Conservation (phyloP, 257 asterid genomes). For the Ocimum tenuiflorum region DNA sequence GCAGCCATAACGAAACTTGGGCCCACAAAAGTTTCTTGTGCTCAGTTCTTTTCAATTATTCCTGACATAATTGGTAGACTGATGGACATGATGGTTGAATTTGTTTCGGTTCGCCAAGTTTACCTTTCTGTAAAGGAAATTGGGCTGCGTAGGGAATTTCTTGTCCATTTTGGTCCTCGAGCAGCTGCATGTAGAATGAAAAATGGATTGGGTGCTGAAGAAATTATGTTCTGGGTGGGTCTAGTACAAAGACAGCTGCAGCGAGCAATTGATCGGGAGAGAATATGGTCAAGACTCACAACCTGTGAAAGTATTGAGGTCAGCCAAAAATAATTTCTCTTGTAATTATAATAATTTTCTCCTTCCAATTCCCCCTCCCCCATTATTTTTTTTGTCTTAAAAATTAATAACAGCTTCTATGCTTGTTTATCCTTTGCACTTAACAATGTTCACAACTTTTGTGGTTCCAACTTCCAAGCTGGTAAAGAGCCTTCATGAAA, state of each 20-base stretch:
- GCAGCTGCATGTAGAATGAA: constrained; percentile 60
- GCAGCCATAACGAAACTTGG: constrained; percentile 92
- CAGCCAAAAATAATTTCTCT: constrained; percentile 16
- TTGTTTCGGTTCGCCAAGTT: constrained; percentile 62
- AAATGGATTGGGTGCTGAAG: constrained; percentile 63
- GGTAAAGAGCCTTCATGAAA: background rate
- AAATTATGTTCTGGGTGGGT: constrained; percentile 82
- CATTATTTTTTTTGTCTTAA: background rate
- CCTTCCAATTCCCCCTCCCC: background rate
- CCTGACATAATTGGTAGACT: constrained; percentile 76
- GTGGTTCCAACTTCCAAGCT: background rate
- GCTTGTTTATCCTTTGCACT: constrained; percentile 1
- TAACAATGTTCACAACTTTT: background rate
- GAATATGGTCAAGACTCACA: constrained; percentile 97
- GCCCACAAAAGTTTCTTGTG: constrained; percentile 77
- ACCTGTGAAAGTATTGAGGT: constrained; percentile 97
- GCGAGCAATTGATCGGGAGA: constrained; percentile 87
- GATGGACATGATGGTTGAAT: constrained; percentile 89
- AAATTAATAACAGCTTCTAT: background rate
- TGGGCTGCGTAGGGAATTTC: constrained; percentile 83
- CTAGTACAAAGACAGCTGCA: constrained; percentile 78
- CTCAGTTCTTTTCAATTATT: constrained; percentile 63
- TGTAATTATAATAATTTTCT: background rate
- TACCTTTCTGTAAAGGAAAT: constrained; percentile 62
- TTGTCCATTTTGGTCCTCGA: constrained; percentile 91